A percentile compares a stretch with the other conserved stretches of the same genome.
Evolutionary conservation across 768 basidiomycete genomes (phyloP).

Genomic region (Heimioporus sp.): DNA sequence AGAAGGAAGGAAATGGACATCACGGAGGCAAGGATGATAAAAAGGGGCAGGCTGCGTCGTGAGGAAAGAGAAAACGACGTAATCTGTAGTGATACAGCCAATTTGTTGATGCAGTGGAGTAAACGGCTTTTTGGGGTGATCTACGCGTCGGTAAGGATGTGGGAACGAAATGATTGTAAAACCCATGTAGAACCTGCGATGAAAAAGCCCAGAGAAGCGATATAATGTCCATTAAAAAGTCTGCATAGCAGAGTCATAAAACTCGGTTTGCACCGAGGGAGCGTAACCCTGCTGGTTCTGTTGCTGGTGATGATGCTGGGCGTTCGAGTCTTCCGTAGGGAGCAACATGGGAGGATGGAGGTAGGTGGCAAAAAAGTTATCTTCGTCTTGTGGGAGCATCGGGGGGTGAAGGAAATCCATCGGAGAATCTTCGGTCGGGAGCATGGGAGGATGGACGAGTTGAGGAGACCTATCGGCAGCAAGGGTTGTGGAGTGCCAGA

Average conservation of each 20-base stretch:
- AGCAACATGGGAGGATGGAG: slow-evolving; percentile 56
- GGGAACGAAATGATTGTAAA: not conserved
- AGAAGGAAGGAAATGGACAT: slow-evolving; percentile 11
- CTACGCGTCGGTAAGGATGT: slow-evolving; percentile 13
- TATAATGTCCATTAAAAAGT: slow-evolving; percentile 22
- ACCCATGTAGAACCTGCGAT: slow-evolving; percentile 5
- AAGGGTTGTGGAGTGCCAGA: slow-evolving; percentile 81
- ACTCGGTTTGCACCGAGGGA: slow-evolving; percentile 24
- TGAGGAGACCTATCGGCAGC: slow-evolving; percentile 55
- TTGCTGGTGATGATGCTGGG: slow-evolving; percentile 22
- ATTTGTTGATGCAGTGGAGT: not conserved
- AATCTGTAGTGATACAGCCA: slow-evolving; percentile 19
- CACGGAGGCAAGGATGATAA: not conserved
- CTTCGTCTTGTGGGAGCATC: slow-evolving; percentile 62
- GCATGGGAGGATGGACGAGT: slow-evolving; percentile 69
- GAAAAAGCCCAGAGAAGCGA: not conserved
- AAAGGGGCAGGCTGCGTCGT: not conserved
- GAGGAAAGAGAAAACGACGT: slow-evolving; percentile 6
- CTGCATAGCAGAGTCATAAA: slow-evolving; percentile 37
- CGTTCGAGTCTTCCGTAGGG: slow-evolving; percentile 35
- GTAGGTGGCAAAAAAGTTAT: slow-evolving; percentile 52
- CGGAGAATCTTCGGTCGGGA: slow-evolving; percentile 57
- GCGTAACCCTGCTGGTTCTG: slow-evolving; percentile 19
- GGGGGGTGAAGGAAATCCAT: slow-evolving; percentile 75
- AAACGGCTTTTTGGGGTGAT: slow-evolving; percentile 13